These are phyloP conservation scores for Apiotrichum domesticum DNA, from an alignment of 1,284 basidiomycete genomes.

Conservation along the genomic window DNA sequence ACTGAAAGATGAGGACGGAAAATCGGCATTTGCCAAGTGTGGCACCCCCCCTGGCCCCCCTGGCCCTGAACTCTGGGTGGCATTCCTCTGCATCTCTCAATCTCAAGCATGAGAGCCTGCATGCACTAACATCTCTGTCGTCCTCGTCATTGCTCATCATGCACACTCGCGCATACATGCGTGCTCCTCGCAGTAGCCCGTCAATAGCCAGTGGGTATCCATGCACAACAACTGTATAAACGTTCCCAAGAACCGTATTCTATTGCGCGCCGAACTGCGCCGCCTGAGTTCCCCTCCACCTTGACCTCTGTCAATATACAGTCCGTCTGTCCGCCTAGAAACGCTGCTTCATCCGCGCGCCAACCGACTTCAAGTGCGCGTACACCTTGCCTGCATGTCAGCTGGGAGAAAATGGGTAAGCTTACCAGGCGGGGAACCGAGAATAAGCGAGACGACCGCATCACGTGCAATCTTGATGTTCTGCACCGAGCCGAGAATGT, in stretches of 20 bases:
- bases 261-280: no score
- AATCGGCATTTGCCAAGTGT: constrained; percentile 4
- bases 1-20: neutral
- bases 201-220: constrained; percentile 13
- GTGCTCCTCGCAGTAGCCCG: neutral
- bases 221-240: constrained; percentile 17
- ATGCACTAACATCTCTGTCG: no score
- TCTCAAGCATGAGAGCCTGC: no score
- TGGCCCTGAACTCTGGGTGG: no score
- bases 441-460: constrained; percentile 88
- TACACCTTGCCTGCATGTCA: constrained; percentile 68
- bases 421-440: constrained; percentile 83
- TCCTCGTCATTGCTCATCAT: neutral
- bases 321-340: constrained; percentile 35
- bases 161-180: neutral
- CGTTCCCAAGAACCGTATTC: neutral
- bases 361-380: constrained; percentile 80
- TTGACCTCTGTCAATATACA: no score
- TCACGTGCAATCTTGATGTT: constrained; percentile 97
- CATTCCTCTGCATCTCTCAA: no score
- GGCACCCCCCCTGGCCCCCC: no score
- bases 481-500: constrained; percentile 54
- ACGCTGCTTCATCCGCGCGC: constrained; percentile 86
- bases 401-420: neutral
- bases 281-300: no score